Evolutionary conservation across 1,139 yeast genomes (phyloP).

Genomic region (Lodderomyces metapsilosis): DNA sequence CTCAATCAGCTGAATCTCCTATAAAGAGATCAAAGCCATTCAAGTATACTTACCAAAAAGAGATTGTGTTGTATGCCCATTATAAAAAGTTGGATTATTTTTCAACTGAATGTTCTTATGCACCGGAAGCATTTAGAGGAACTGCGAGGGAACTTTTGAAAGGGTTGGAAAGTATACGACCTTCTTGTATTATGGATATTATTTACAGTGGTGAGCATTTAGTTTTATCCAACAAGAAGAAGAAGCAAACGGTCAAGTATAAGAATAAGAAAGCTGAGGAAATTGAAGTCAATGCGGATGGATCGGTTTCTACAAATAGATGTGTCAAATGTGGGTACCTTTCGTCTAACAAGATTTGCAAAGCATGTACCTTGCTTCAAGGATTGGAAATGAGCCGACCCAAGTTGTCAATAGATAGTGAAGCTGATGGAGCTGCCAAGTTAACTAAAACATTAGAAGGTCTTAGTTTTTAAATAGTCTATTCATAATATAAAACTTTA

Average conservation of each 20-base stretch:
- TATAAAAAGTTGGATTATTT: conserved; percentile 93
- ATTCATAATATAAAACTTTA: background rate
- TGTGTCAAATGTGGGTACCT: conserved; percentile 92
- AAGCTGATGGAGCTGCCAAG: conserved; percentile 68
- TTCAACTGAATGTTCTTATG: conserved; percentile 96
- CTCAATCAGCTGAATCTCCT: conserved; percentile 76
- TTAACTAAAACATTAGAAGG: conserved; percentile 64
- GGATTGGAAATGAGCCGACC: conserved; percentile 81
- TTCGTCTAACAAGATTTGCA: conserved; percentile 84
- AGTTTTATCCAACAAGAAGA: conserved; percentile 59
- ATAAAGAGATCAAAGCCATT: conserved; percentile 92
- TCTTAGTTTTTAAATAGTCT: conserved; percentile 47
- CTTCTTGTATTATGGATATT: conserved; percentile 91
- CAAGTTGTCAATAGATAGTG: conserved; percentile 52
- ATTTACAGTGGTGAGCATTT: conserved; percentile 92
- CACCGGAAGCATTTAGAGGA: conserved; percentile 98
- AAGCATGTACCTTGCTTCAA: conserved; percentile 85
- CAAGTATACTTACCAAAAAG: conserved; percentile 95
- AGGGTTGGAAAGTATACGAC: conserved; percentile 84
- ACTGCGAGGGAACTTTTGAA: conserved; percentile 92
- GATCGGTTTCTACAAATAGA: conserved; percentile 61
- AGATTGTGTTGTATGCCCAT: conserved; percentile 95
- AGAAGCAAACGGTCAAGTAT: conserved; percentile 25
- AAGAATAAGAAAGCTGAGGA: conserved; percentile 35
- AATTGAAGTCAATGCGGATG: conserved; percentile 57